These are phyloP conservation scores for Alternaria burnsii DNA, from an alignment of 2,329 filamentous ascomycete species.

Conservation along the genomic window DNA sequence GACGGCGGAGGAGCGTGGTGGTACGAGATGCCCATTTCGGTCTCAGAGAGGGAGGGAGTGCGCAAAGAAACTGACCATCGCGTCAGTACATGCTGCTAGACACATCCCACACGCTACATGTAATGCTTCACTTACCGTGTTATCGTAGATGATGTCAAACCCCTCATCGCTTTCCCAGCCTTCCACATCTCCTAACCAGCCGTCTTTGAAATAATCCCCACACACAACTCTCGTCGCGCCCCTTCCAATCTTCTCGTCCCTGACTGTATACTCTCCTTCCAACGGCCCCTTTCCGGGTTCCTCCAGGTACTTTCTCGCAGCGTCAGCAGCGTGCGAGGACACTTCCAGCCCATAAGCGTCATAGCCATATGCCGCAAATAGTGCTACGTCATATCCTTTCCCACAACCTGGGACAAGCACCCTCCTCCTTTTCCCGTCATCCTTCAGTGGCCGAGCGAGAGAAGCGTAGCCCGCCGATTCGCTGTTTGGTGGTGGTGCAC, in stretches of 20 bases:
- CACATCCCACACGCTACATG: neutral
- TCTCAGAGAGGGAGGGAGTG: constrained; percentile 63
- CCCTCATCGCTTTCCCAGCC: constrained; percentile 39
- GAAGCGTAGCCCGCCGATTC: constrained; percentile 8
- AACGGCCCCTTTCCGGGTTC: constrained; percentile 43
- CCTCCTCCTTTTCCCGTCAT: constrained; percentile 54
- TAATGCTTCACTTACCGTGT: constrained; percentile 58
- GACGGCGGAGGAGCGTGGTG: constrained; percentile 61
- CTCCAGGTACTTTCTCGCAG: constrained; percentile 55
- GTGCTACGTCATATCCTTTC: constrained; percentile 79
- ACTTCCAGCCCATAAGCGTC: constrained; percentile 79
- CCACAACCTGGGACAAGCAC: constrained; percentile 86
- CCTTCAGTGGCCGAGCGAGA: constrained; percentile 23
- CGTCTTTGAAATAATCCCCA: constrained; percentile 73
- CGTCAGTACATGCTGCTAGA: neutral
- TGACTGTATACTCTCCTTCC: constrained; percentile 55
- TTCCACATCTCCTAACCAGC: constrained; percentile 59
- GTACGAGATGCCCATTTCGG: constrained; percentile 66
- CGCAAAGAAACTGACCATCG: constrained; percentile 65
- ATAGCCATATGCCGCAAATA: constrained; percentile 78
- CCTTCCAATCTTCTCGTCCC: constrained; percentile 53
- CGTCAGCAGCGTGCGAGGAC: constrained; percentile 60
- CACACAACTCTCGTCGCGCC: constrained; percentile 66
- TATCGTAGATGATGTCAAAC: constrained; percentile 74
- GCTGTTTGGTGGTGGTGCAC: constrained; percentile 21